phyloP scores from a whole-genome alignment of 2,329 filamentous ascomycete species.

The Trichoderma sp. region DNA sequence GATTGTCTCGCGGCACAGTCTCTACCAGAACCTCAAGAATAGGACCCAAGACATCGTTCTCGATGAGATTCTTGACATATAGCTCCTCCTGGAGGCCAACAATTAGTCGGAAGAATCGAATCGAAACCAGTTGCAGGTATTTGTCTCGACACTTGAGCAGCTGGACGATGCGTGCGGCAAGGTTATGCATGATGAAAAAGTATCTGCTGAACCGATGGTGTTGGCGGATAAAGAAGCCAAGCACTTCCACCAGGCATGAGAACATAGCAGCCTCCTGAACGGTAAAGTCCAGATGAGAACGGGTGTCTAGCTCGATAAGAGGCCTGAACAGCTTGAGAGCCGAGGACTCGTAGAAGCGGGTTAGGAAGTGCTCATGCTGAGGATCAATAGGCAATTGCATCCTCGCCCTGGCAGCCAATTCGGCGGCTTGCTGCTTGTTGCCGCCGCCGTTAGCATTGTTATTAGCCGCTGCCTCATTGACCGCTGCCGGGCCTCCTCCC shows the following conservation, averaged over 20 bases:
- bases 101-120: slow-evolving; percentile 91
- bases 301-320: slow-evolving; percentile 74
- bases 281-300: slow-evolving; percentile 68
- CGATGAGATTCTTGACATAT: slow-evolving; percentile 81
- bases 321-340: slow-evolving; percentile 85
- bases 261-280: slow-evolving; percentile 89
- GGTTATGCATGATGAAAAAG: slow-evolving; percentile 78
- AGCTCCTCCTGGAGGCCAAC: slow-evolving; percentile 87
- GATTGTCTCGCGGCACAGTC: slow-evolving; percentile 88
- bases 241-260: slow-evolving; percentile 85
- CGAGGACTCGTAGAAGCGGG: slow-evolving; percentile 86
- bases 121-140: slow-evolving; percentile 84
- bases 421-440: slow-evolving; percentile 38
- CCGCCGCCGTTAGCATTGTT: slow-evolving; percentile 46
- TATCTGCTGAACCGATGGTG: slow-evolving; percentile 84
- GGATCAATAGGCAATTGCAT: slow-evolving; percentile 58
- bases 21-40: slow-evolving; percentile 81
- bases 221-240: slow-evolving; percentile 91
- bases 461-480: slow-evolving; percentile 59
- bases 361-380: slow-evolving; percentile 82
- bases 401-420: slow-evolving; percentile 66
- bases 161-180: slow-evolving; percentile 78
- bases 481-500: slow-evolving; percentile 48
- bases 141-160: slow-evolving; percentile 84
- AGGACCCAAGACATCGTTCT: slow-evolving; percentile 78